Conservation (phyloP, 1,284 basidiomycete species). For the Boletus semigastroideus region DNA sequence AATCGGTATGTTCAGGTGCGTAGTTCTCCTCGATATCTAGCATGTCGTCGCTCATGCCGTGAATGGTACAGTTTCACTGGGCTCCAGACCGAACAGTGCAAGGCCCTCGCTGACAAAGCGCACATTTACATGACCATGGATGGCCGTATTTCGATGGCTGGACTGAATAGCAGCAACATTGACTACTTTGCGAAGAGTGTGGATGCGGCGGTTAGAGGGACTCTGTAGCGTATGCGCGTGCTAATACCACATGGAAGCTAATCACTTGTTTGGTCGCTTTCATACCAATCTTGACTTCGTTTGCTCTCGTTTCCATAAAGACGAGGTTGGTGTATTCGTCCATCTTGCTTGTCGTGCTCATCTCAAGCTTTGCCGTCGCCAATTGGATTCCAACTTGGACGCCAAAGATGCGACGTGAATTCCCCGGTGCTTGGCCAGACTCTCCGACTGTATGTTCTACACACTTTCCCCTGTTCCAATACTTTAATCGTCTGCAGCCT, state of each 20-base stretch:
- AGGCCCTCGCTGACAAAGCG: constrained; percentile 85
- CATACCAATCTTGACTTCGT: constrained; percentile 23
- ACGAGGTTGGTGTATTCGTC: constrained; percentile 15
- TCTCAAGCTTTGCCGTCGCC: background rate
- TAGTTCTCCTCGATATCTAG: background rate
- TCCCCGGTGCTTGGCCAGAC: constrained; percentile 31
- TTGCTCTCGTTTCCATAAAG: too few relatives aligned
- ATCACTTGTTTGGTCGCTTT: constrained; percentile 17
- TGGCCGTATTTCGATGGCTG: constrained; percentile 96
- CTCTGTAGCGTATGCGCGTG: constrained; percentile 47
- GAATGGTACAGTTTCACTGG: constrained; percentile 74
- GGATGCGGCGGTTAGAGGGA: constrained; percentile 79
- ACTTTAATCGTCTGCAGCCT: constrained; percentile 1
- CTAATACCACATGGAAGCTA: constrained; percentile 29
- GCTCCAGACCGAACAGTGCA: constrained; percentile 80
- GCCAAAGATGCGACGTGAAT: constrained; percentile 14
- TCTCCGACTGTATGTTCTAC: constrained; percentile 13
- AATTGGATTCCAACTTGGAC: constrained; percentile 27
- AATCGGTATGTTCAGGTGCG: constrained; percentile 91
- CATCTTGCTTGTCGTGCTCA: background rate
- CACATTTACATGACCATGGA: constrained; percentile 93
- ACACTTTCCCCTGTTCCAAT: background rate
- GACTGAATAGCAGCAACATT: constrained; percentile 87
- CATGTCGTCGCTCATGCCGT: background rate
- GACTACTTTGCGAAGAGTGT: constrained; percentile 89